Evolutionary conservation across 495 filamentous ascomycete species (phyloP), one percentile per base, ranked within the genome.

Genomic region (Halenospora varia): DNA sequence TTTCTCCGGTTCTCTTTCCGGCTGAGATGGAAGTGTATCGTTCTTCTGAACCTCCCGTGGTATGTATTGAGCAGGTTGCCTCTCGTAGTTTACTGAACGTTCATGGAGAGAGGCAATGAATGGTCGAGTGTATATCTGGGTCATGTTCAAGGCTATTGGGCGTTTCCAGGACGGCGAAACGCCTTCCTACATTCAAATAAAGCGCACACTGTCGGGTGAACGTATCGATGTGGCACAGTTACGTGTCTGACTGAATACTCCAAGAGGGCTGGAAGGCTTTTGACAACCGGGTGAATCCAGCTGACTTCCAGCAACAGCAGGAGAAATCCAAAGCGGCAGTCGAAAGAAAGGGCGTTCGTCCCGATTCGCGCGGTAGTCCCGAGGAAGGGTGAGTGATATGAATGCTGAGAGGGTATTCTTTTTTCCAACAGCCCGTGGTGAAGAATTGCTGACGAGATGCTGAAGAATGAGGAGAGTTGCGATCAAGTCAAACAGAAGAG

Each of bases 111-210:
- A 48, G 19, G 56, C 10, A 9, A 58, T 42, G 49, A 58, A 40
- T n/a, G 60, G 40, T 49, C 48, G 51, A 22, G 56, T 58, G 58
- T 66, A 62, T 58, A 66, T 60, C 57, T 66, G 63, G 63, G 63
- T 66, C 63, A 66, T 66, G 42, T 35, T 62, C 54, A 45, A 42
- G 42, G 18, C 20, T 45, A 1, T 11, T 55, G 48, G 23, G 48
- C 22, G 48, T 56, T 25, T 53, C 22, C 20, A 59, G 25, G 45
- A 46, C 39, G 47, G 18, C 39, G 20, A 48, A 54, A 29, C 48
- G 46, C 39, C 24, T 50, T 54, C 20, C 55, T 57, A 59, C 54
- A 54, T 55, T 11, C 15, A 26, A 42, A 25, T 13, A 26, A 42
- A 25, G 18, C 45, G 59, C 26, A 44, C 51, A 15, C 55, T 25